phyloP scores from a whole-genome alignment of 495 filamentous ascomycete genomes.

The Chaetomium fimeti region DNA sequence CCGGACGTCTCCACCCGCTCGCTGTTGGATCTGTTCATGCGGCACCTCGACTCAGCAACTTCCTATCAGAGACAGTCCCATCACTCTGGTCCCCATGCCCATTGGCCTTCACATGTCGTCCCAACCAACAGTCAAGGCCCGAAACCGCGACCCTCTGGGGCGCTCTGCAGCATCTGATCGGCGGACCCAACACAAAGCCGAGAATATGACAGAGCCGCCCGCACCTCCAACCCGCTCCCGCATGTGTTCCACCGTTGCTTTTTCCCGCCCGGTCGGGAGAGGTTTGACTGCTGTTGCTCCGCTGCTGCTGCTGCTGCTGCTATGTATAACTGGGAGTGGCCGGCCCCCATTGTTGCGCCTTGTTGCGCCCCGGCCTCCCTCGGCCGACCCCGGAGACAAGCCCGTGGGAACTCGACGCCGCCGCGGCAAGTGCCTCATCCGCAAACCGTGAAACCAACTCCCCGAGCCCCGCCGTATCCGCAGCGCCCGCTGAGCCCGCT shows the following conservation, averaged over 20 bases:
- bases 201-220: not conserved
- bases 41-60: slow-evolving; percentile 4
- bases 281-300: not conserved
- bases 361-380: not conserved
- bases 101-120: slow-evolving; percentile 11
- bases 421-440: not conserved
- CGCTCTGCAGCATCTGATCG: slow-evolving; percentile 7
- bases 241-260: not conserved
- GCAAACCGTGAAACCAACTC: slow-evolving; percentile 18
- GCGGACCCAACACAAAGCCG: not conserved
- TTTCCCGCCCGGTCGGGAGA: not conserved
- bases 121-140: slow-evolving; percentile 15
- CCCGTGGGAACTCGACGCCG: not conserved
- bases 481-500: not conserved
- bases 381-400: slow-evolving; percentile 1
- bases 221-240: not conserved
- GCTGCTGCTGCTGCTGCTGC: not conserved
- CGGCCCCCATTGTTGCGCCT: not conserved
- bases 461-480: not conserved
- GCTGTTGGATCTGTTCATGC: not conserved
- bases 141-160: not conserved
- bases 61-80: slow-evolving; percentile 19
- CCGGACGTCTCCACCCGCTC: not conserved
- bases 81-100: slow-evolving; percentile 9
- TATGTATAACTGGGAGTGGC: slow-evolving; percentile 11